Base-by-base conservation (phyloP, 768 basidiomycete species). In the Mycena capillaripes region DNA sequence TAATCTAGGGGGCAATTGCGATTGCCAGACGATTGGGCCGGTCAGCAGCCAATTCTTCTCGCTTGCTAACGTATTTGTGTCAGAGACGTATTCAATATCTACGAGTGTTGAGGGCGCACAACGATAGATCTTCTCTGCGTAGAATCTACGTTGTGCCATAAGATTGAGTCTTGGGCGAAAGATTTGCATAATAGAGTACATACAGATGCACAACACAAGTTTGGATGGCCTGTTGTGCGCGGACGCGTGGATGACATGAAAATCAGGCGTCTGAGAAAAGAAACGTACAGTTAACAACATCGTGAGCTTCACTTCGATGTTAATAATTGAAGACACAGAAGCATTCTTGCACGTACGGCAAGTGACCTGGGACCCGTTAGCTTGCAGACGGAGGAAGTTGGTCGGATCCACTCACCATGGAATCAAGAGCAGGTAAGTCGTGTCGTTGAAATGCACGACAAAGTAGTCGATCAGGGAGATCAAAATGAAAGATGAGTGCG, bases 181-280 rank as follows among this genome's bases (percentile, higher is more conserved):
- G 16, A 4, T 3, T 56, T 14, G 21, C 9, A 5, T 17, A 21
- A 27, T 29, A 34, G 23, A 17, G 1, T 14, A 61, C 73, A 3
- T 40, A 80, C 78, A 78, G 73, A 25, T 80, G 79, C 1, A 71
- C 78, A 65, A 79, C 53, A 62, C 77, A 78, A 3, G 79, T 80
- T 70, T 78, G 77, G 23, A 76, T 73, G 2, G 78, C 79, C 79
- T 80, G 23, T 10, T 17, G 48, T 32, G 9, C 6, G 16, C 16
- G 32, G 27, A n/a, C n/a, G n/a, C n/a, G n/a, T n/a, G n/a, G n/a
- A n/a, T n/a, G n/a, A n/a, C n/a, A n/a, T n/a, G n/a, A n/a, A n/a
- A n/a, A n/a, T n/a, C n/a, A n/a, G n/a, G n/a, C n/a, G n/a, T n/a
- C n/a, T n/a, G n/a, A n/a, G n/a, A n/a, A n/a, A n/a, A n/a, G n/a